Evolutionary conservation across 129 eudicot genomes (phyloP), one percentile per base, ranked within the genome.

Genomic region (Pittosporum tobira): DNA sequence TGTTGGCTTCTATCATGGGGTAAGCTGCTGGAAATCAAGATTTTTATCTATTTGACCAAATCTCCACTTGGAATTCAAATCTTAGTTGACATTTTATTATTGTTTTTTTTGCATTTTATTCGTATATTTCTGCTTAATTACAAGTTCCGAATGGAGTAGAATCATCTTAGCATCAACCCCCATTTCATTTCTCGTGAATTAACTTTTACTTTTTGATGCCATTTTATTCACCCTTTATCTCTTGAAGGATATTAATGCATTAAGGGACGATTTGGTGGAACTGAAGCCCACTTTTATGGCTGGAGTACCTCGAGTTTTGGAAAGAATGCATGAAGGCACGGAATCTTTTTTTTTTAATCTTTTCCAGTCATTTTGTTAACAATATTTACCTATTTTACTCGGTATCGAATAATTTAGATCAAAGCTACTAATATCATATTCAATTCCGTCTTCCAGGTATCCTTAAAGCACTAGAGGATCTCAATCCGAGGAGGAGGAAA

Each of bases 1-100:
- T 3, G 89, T 90, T 73, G 97, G 97, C 68, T 90, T 79, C 84
- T 90, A 56, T 65, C 97, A 90, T 50, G 97, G 97, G 89, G 97
- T 90, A 73, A 58, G 68, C 57, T 64, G 27, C 42, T 45, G 19
- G 8, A 54, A 55, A 1, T 23, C 44, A 37, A 36, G 21, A 6
- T 18, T 34, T 34, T 34, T 34, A 34, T 6, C 10, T 4, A 34
- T 34, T 34, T 6, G 10, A 6, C 10, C 40, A 34, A 6, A 6
- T 34, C 10, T 31, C 40, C 40, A 9, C 7, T 34, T 34, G 40
- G 40, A 36, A 6, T 5, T 36, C 9, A 36, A 12, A 6, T 36
- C 11, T 36, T 36, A 36, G 42, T 36, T n/a, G n/a, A n/a, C n/a
- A n/a, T n/a, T n/a, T n/a, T n/a, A n/a, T n/a, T 36, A 5, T 36